Base-by-base conservation (phyloP, 2,329 filamentous ascomycete species). In the Stenocarpella maydis region DNA sequence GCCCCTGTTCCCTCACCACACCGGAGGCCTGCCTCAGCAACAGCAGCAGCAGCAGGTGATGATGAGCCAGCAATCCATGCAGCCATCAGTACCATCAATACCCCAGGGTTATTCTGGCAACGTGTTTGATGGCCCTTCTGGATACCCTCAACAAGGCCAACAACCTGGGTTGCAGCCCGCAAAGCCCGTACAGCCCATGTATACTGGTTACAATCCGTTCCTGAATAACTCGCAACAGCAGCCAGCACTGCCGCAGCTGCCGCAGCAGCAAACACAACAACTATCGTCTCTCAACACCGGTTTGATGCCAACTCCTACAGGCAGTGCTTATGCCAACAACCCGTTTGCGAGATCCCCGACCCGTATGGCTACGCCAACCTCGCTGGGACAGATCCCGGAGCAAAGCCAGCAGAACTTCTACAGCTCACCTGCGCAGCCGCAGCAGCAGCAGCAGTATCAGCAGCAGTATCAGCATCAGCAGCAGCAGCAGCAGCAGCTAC, bases 1-100 rank as follows among this genome's bases (percentile, higher is more conserved):
- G 61, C 88, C 88, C 45, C 82, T 94, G 37, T 94, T 95, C 77
- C 91, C 92, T 9, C 89, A 94, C 75, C 90, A 91, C 66, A 95
- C 92, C 1, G 92, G 92, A 66, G 92, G 88, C 26, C 72, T 86
- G 73, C 81, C 80, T 72, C 80, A 78, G 72, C 78, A 79, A 19
- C 84, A 82, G 73, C 76, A 82, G 75, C 68, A 81, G 45, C 80
- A 81, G 49, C 82, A 82, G 70, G 71, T 78, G 28, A 73, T 77
- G 39, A 85, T 77, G 39, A 85, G 85, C 69, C 81, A 84, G 65
- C 83, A 85, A 69, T 73, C 80, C 12, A 75, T 83, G 75, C 81
- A 80, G 6, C 81, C 84, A 7, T 83, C 82, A 37, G 75, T 81
- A 8, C 81, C 82, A 17, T 76, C 83, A 39, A 80, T 76, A 26